Evolutionary conservation across 192 early-diverging fungal species (phyloP).

Genomic region (Obelidium mucronatum): DNA sequence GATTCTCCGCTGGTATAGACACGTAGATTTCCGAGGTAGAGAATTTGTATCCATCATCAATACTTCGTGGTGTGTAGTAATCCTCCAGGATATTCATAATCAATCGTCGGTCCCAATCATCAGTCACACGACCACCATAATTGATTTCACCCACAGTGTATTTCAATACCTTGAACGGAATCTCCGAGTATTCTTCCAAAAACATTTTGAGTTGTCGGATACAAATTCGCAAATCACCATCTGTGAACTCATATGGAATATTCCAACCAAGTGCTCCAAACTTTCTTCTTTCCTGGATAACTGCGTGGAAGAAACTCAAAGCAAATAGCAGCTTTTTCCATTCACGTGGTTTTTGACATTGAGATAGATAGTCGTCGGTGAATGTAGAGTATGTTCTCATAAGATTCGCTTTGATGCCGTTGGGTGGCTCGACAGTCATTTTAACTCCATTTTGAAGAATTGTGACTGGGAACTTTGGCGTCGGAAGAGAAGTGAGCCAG

Average conservation of each 20-base stretch:
- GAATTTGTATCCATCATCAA: constrained; percentile 62
- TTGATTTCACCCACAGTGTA: constrained; percentile 69
- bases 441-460: constrained; percentile 70
- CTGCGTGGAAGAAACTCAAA: constrained; percentile 66
- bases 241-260: constrained; percentile 68
- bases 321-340: constrained; percentile 67
- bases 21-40: constrained; percentile 51
- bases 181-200: constrained; percentile 63
- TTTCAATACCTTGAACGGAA: constrained; percentile 68
- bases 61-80: constrained; percentile 57
- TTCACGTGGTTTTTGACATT: constrained; percentile 51
- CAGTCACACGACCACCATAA: constrained; percentile 68
- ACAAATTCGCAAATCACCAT: constrained; percentile 65
- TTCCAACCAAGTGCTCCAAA: constrained; percentile 69
- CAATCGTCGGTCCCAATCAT: constrained; percentile 65
- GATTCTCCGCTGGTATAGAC: constrained; percentile 54
- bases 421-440: constrained; percentile 66
- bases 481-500: constrained; percentile 68
- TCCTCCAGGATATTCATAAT: constrained; percentile 67
- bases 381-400: constrained; percentile 63
- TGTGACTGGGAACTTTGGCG: constrained; percentile 65
- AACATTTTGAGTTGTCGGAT: constrained; percentile 68
- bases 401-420: constrained; percentile 67
- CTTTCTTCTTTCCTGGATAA: constrained; percentile 65
- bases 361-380: constrained; percentile 60